Conservation (phyloP, 2,329 filamentous ascomycete genomes). For the Colletotrichum tamarilloi region DNA sequence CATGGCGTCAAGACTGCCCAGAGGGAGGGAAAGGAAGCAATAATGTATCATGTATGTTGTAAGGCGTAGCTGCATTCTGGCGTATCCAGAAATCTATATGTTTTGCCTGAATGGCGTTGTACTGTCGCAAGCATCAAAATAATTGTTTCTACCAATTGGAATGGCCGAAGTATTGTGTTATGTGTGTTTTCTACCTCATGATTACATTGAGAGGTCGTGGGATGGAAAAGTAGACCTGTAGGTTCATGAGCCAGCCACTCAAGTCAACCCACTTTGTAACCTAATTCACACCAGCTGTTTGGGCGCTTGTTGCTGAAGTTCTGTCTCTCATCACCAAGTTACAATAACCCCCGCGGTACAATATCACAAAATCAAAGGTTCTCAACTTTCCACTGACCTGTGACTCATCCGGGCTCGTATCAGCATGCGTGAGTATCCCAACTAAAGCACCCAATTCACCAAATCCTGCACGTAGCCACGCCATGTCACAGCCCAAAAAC, state of each 20-base stretch:
- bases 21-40: neutral
- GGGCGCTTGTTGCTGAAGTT: neutral
- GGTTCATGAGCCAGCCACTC: neutral
- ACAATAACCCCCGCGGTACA: neutral
- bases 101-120: neutral
- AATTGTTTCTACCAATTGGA: neutral
- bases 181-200: neutral
- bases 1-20: neutral
- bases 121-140: neutral
- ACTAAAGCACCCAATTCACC: no score
- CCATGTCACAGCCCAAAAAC: slow-evolving; percentile 58
- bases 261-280: neutral
- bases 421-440: neutral
- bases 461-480: no score
- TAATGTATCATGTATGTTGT: slow-evolving; percentile 22
- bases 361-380: neutral
- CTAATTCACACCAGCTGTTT: neutral
- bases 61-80: slow-evolving; percentile 10
- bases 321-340: neutral
- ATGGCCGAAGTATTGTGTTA: neutral
- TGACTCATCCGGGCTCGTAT: neutral
- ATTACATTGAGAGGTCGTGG: neutral
- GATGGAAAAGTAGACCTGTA: neutral
- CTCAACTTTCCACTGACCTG: neutral
- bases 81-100: neutral